Percentiles rank a stretch among this genome's conserved stretches.
Conservation (phyloP, 345 rosid species). For the Salix exigua region DNA sequence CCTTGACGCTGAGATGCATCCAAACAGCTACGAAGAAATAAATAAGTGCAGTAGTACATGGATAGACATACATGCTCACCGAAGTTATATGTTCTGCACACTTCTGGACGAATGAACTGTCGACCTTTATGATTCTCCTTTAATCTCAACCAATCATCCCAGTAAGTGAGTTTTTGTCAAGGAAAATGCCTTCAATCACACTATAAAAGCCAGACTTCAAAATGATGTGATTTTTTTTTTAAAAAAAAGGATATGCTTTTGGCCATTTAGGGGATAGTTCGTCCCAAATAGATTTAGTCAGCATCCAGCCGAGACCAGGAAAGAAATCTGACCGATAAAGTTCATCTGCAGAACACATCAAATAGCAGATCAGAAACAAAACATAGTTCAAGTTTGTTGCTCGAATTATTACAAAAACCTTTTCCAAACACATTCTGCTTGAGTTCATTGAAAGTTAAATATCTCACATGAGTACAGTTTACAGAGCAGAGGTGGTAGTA, state of each 20-base stretch:
- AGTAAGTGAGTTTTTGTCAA: conserved; percentile 78
- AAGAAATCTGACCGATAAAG: conserved; percentile 97
- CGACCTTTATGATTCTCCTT: conserved; percentile 88
- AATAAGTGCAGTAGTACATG: background rate
- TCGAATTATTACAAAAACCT: background rate
- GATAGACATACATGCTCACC: conserved; percentile 81
- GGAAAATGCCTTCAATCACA: conserved; percentile 33
- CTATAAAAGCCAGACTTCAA: conserved; percentile 11
- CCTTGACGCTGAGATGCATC: background rate
- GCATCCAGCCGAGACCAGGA: conserved; percentile 99
- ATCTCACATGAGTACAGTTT: background rate
- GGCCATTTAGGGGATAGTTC: conserved; percentile 99
- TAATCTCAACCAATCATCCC: conserved; percentile 99
- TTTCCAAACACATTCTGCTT: background rate
- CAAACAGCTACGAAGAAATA: background rate
- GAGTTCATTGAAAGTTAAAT: background rate
- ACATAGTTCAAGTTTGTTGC: background rate
- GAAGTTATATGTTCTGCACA: conserved; percentile 95
- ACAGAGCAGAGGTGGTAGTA: background rate
- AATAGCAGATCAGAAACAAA: conserved; percentile 17
- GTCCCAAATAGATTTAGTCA: conserved; percentile 76
- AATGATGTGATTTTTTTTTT: background rate
- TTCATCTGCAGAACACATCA: conserved; percentile 51
- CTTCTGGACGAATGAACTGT: conserved; percentile 92
- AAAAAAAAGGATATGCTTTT: conserved; percentile 89